Evolutionary conservation across 768 basidiomycete genomes (phyloP), one percentile per base, ranked within the genome.

Genomic region (Mycena maculata): DNA sequence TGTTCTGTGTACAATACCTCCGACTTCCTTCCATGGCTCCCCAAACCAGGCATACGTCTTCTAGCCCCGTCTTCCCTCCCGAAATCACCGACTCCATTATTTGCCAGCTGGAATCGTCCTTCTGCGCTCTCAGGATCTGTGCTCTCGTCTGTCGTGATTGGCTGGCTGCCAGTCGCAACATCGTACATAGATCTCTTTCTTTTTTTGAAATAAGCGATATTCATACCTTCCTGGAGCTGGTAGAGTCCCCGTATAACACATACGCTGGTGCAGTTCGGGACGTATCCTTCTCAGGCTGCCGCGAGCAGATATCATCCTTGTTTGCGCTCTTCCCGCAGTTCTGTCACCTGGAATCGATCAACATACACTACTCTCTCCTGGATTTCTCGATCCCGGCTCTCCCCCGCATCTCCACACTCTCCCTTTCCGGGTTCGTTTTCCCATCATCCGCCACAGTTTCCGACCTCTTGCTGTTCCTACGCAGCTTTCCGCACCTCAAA

Each of bases 71-170:
- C 4, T 44, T 60, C 1, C 59, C 59, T 49, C 59, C 59, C 10
- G 59, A 60, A 50, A 60, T 60, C 59, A 60, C 47, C 18, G 59
- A 60, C n/a, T 49, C 25, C 10, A 50, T 60, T 28, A 60, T 60
- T 25, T 36, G 30, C 27, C 16, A 49, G 8, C 48, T 60, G 13
- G 22, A 23, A 4, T 11, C 20, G 28, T 25, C 49, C 10, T 1
- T 28, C 49, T 36, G 23, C 2, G 38, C 13, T 9, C 22, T 60
- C 16, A 20, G 59, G 20, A 27, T 41, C 33, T 60, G 59, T 39
- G 41, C 47, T 48, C 33, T 49, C 3, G 47, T 60, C 4, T 60
- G 36, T 16, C 59, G 48, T 31, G 47, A 47, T 12, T 60, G 59
- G 59, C 20, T 60, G 9, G 47, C 59, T 10, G 59, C 59, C 4